Evolutionary conservation across 1,284 basidiomycete genomes (phyloP), one percentile per base, ranked within the genome.

Genomic region (Stereum hirsutum): DNA sequence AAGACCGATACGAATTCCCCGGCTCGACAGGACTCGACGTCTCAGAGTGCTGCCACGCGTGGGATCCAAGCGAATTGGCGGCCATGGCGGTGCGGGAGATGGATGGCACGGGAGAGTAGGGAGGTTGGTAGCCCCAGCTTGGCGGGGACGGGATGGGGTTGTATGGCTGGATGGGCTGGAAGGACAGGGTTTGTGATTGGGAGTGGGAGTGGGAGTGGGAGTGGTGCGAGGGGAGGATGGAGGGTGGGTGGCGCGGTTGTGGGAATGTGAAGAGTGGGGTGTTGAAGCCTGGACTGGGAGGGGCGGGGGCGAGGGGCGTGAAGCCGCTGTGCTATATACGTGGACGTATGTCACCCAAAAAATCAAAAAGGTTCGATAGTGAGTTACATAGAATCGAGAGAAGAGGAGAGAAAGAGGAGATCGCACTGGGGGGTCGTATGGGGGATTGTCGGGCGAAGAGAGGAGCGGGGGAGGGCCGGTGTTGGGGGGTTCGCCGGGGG

Each of bases 201-300:
- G 50, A 33, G 20, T 46, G 49, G 15, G 49, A 2, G 26, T 41
- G 46, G 11, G 49, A 34, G 37, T 51, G 43, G 25, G 17, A 10
- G 15, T 28, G 27, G 39, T 27, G 32, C 32, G 32, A 52, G 51
- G 11, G 21, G 41, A 14, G 49, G 10, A 2, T n/a, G n/a, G 42
- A 19, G 15, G 28, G 28, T 15, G 31, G 14, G 33, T 44, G 33
- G 17, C 36, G 48, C 6, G 49, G 30, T 21, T 42, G 37, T 37
- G 45, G 36, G 26, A 47, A 71, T 47, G 55, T 63, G 57, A 74
- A 78, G 15, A 56, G 54, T 49, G 71, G 66, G 39, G 57, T 57
- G 39, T 57, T 54, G 48, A 68, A 77, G 14, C 60, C 58, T 31
- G 68, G 52, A 12, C 59, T 47, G 46, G 69, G 62, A 44, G 59